Evolutionary conservation across 768 basidiomycete genomes (phyloP), one percentile per base, ranked within the genome.

Genomic region (Kwoniella sp.): DNA sequence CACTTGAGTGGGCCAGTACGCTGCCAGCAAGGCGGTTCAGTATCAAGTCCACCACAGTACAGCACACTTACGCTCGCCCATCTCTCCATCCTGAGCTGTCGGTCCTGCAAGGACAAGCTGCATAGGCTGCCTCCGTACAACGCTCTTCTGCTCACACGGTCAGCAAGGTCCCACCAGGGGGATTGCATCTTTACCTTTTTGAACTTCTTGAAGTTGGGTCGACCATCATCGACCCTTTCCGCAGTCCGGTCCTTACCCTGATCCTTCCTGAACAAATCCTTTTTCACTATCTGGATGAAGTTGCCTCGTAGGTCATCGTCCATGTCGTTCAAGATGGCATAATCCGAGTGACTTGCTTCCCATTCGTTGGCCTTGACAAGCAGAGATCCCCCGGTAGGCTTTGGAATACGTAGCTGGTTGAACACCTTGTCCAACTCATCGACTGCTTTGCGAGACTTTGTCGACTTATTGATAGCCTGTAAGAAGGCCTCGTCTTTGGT

Each of bases 141-240:
- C 53, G 27, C 60, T 54, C 46, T 70, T 70, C 69, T 70, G 31
- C 36, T 45, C 29, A 12, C 3, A 5, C 15, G 14, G 19, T 48
- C 20, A 46, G 45, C 43, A 20, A 12, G 9, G 6, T 4, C n/a
- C 3, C 15, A 7, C 23, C n/a, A 20, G 33, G 26, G 10, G 25
- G 33, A 29, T 22, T 20, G 10, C 27, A 6, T 20, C n/a, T 11
- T 10, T 15, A 70, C 72, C 72, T 73, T 73, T 45, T 67, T 70
- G 56, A 73, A 73, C 60, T 73, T 73, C 47, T 73, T 73, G 58
- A 67, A 73, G 50, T 73, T 73, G 34, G 69, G 69, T 27, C 50
- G 46, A 10, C 68, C 72, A 38, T 57, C 53, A 40, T 57, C 50
- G 23, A 45, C 55, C 42, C 27, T 53, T 32, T 33, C 49, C 27